Evolutionary conservation across 345 rosid species (phyloP).

Genomic region (Euclidium syriacum): DNA sequence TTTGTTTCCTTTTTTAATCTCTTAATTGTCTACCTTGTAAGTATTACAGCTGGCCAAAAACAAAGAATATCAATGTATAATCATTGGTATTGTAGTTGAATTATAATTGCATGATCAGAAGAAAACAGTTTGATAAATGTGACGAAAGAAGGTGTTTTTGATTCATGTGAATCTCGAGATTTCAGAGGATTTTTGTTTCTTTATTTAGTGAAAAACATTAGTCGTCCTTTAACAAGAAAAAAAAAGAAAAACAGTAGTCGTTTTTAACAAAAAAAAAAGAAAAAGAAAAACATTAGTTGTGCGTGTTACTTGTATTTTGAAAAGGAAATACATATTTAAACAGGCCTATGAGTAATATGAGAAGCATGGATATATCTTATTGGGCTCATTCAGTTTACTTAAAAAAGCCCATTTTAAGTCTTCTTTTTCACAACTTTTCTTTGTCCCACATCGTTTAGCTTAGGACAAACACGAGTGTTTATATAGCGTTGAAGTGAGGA

Average conservation of each 20-base stretch:
- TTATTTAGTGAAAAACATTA: too few relatives aligned
- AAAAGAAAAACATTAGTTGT: too few relatives aligned
- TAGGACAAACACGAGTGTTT: not conserved
- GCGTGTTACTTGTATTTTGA: too few relatives aligned
- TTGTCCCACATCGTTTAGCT: not conserved
- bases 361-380: not conserved
- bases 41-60: not conserved
- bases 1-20: constrained; percentile 2
- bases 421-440: not conserved
- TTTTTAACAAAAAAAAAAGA: too few relatives aligned
- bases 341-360: not conserved
- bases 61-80: not conserved
- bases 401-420: not conserved
- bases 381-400: not conserved
- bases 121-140: constrained; percentile 26
- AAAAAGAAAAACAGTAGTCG: too few relatives aligned
- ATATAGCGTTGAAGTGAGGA: accelerated
- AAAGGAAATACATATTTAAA: too few relatives aligned
- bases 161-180: constrained; percentile 18
- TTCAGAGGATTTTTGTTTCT: not conserved
- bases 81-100: not conserved
- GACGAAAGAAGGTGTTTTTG: not conserved
- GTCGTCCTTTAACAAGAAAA: too few relatives aligned
- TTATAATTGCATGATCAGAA: constrained; percentile 9
- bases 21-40: not conserved